Evolutionary conservation across 2,329 filamentous ascomycete genomes (phyloP).

Genomic region (Mycosphaerella arachidis): DNA sequence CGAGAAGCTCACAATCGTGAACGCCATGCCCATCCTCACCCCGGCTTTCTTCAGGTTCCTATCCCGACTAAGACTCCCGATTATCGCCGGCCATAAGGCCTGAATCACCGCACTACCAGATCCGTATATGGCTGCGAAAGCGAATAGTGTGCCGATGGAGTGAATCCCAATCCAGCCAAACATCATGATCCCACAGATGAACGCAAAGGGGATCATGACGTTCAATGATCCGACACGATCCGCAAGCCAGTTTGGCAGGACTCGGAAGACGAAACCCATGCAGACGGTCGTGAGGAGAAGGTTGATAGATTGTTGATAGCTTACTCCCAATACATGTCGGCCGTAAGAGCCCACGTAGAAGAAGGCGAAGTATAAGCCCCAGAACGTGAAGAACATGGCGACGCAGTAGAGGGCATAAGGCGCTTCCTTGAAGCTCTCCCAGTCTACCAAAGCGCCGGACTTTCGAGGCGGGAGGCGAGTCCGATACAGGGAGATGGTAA

Average conservation of each 20-base stretch:
- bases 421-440: slow-evolving; percentile 38
- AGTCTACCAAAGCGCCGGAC: slow-evolving; percentile 41
- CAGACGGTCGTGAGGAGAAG: slow-evolving; percentile 56
- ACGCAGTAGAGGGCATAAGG: slow-evolving; percentile 40
- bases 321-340: slow-evolving; percentile 38
- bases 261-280: slow-evolving; percentile 52
- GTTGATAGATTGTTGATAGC: slow-evolving; percentile 48
- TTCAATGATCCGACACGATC: slow-evolving; percentile 56
- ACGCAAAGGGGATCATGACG: slow-evolving; percentile 49
- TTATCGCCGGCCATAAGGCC: slow-evolving; percentile 41
- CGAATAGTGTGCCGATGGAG: slow-evolving; percentile 36
- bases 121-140: slow-evolving; percentile 44
- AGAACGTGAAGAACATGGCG: slow-evolving; percentile 47
- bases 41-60: slow-evolving; percentile 46
- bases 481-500: slow-evolving; percentile 28
- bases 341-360: slow-evolving; percentile 43
- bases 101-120: slow-evolving; percentile 44
- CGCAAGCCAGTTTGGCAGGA: slow-evolving; percentile 51
- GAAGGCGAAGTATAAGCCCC: slow-evolving; percentile 40
- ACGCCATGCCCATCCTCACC: slow-evolving; percentile 47
- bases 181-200: slow-evolving; percentile 46
- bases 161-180: slow-evolving; percentile 55
- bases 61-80: slow-evolving; percentile 38
- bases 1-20: slow-evolving; percentile 43
- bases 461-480: slow-evolving; percentile 43